These are phyloP conservation scores for Hymenoscyphus albidus DNA, from an alignment of 2,329 filamentous ascomycete genomes.

Conservation along the genomic window DNA sequence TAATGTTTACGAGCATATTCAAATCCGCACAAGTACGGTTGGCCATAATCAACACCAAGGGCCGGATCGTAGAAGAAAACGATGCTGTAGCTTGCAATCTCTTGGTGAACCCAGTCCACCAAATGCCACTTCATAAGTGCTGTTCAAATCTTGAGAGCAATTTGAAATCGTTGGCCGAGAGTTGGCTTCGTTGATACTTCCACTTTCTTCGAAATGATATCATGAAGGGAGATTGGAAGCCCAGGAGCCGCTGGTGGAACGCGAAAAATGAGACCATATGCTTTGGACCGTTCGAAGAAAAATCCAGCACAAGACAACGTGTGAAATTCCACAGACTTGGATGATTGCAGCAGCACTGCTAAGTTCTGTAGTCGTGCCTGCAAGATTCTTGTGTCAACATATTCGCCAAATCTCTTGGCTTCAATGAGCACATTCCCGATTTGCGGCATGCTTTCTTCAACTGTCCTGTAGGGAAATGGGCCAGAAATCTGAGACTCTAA, in stretches of 20 bases:
- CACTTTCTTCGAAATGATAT: not conserved
- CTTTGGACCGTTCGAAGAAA: no score
- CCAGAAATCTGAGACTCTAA: no score
- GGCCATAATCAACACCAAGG: not conserved
- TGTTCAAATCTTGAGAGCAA: not conserved
- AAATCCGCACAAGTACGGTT: not conserved
- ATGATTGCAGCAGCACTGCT: no score
- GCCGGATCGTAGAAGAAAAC: not conserved
- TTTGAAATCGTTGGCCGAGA: not conserved
- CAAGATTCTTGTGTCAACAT: no score
- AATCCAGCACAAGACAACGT: no score
- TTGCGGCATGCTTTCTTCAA: no score
- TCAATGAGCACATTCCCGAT: no score
- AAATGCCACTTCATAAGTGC: not conserved
- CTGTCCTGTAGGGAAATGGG: no score
- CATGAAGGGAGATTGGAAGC: not conserved
- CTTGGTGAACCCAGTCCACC: not conserved
- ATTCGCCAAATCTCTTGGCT: no score
- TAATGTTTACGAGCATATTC: not conserved
- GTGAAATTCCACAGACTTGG: no score
- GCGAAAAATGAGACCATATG: no score
- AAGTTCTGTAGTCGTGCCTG: no score
- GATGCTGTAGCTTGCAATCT: not conserved
- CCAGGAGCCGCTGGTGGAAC: not conserved
- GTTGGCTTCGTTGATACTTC: not conserved